These are phyloP conservation scores for Bothriochloa decipiens DNA, from an alignment of 176 grass and related monocot species.

Conservation along the genomic window DNA sequence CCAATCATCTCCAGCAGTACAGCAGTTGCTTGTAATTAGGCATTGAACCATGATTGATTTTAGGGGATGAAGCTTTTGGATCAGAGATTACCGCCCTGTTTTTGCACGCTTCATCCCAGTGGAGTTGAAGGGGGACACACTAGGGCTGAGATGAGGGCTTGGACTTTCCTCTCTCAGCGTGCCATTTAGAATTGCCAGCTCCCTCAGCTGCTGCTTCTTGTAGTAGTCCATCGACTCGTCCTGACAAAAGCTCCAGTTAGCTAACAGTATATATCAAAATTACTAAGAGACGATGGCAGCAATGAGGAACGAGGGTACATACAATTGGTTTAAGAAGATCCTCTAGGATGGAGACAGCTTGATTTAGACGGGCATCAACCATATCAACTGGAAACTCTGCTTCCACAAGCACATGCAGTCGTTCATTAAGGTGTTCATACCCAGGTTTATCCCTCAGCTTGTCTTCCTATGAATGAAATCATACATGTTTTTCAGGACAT, in stretches of 20 bases:
- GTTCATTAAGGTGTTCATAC: slow-evolving; percentile 98
- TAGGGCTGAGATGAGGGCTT: slow-evolving; percentile 79
- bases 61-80: slow-evolving; percentile 1
- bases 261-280: slow-evolving; percentile 22
- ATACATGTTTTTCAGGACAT: slow-evolving; percentile 30
- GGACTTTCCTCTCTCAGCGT: slow-evolving; percentile 93
- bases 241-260: slow-evolving; percentile 46
- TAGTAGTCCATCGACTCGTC: slow-evolving; percentile 99
- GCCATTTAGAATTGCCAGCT: slow-evolving; percentile 92
- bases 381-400: slow-evolving; percentile 94
- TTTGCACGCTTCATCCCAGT: slow-evolving; percentile 92
- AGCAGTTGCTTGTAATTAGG: slow-evolving; percentile 42
- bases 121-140: slow-evolving; percentile 88
- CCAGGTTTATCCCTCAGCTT: slow-evolving; percentile 98
- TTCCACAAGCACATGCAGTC: slow-evolving; percentile 88
- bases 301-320: slow-evolving; percentile 18
- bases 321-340: slow-evolving; percentile 99
- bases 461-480: slow-evolving; percentile 70
- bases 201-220: slow-evolving; percentile 94
- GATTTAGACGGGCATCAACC: slow-evolving; percentile 76
- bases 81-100: slow-evolving; percentile 70
- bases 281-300: background rate
- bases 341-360: slow-evolving; percentile 81
- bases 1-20: slow-evolving; percentile 58
- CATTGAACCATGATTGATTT: slow-evolving; percentile 19